phyloP scores from a whole-genome alignment of 768 basidiomycete species.

The Fistulinella prunicolor region DNA sequence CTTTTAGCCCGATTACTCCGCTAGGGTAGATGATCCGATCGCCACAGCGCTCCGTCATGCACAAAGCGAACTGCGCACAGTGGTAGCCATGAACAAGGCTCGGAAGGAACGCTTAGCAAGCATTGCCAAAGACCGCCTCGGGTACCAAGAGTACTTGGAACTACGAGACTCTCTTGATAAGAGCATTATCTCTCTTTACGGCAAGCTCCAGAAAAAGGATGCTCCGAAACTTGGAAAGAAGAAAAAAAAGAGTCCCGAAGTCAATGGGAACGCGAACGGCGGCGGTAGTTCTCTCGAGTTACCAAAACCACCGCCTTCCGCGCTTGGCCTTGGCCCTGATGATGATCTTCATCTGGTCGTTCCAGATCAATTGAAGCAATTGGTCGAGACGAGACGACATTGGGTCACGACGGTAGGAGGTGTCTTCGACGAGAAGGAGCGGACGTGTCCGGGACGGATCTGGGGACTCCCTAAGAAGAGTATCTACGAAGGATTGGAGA shows the following conservation, averaged over 20 bases:
- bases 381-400: conserved; percentile 71
- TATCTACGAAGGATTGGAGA: conserved; percentile 72
- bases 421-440: conserved; percentile 74
- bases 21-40: conserved; percentile 91
- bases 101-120: conserved; percentile 69
- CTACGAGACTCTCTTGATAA: conserved; percentile 83
- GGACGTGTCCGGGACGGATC: conserved; percentile 60
- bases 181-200: conserved; percentile 69
- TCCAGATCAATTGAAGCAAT: conserved; percentile 62
- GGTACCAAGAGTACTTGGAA: conserved; percentile 88
- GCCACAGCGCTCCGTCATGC: conserved; percentile 86
- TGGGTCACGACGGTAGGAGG: conserved; percentile 78
- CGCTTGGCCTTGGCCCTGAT: conserved; percentile 65
- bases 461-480: conserved; percentile 77
- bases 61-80: conserved; percentile 74
- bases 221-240: conserved; percentile 65
- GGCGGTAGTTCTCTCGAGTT: conserved; percentile 32
- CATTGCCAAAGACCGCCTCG: conserved; percentile 83
- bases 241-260: conserved; percentile 61
- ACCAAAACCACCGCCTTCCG: conserved; percentile 65
- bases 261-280: conserved; percentile 32
- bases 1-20: conserved; percentile 65
- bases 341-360: conserved; percentile 62
- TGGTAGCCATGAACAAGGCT: conserved; percentile 79
- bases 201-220: conserved; percentile 82